Base-by-base conservation (phyloP, 495 filamentous ascomycete species). In the Aspergillus sclerotiicarbonarius region DNA sequence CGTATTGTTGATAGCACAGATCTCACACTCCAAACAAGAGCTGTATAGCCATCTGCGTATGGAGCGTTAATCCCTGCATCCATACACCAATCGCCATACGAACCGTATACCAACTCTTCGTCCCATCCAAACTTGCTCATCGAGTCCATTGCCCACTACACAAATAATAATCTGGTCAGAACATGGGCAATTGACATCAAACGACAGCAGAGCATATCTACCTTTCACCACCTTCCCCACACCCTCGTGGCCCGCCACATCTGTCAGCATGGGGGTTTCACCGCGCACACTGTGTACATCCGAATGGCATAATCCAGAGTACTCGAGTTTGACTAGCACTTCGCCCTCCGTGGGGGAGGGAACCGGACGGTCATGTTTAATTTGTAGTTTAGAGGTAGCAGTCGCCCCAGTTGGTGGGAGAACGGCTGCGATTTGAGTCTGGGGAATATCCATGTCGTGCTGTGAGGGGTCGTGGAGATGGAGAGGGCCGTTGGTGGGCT, bases 161-260 rank as follows among this genome's bases (percentile, higher is more conserved):
- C 20, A 6, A 8, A 25, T 29, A 13, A n/a, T n/a, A n/a, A n/a
- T 13, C 54, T 46, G 50, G 53, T 55, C 37, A 49, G 35, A 30
- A 43, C 0, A 46, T 51, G 19, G 16, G 33, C 12, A 8, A 47
- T 47, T 47, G 44, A 19, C 7, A 51, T 4, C 32, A 20, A 31
- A 19, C 5, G 45, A 6, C 32, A 29, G 30, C 47, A 54, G 39
- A 15, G 31, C 51, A 47, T 21, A 51, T 54, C 41, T 56, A 75
- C 71, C 74, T 64, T 54, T 25, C 19, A 77, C 66, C 8, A 77
- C 73, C 32, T 54, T 72, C 29, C 75, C 75, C 43, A 77, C 65
- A 8, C 76, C 75, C 51, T 79, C 75, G 64, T 79, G 76, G 31
- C 75, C 73, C 29, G 74, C 75, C 31, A 77, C 71, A 59, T 77